Base-by-base conservation (phyloP, 768 basidiomycete genomes). In the Agaricus bisporus region DNA sequence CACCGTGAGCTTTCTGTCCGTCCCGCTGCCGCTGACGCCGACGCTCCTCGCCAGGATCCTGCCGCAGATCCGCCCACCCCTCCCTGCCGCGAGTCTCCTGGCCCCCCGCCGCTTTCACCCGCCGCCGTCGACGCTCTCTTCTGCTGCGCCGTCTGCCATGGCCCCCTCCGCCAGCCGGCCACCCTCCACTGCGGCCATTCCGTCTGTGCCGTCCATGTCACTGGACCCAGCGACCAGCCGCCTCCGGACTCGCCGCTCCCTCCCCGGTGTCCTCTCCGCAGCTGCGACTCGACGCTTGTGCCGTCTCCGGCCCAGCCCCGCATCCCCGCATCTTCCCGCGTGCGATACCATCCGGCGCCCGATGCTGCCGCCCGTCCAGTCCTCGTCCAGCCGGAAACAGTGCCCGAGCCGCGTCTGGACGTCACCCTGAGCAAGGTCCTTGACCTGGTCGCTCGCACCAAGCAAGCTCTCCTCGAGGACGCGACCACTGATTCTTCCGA, bases 171-270 rank as follows among this genome's bases (percentile, higher is more conserved):
- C 69, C 68, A 59, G 72, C 91, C 73, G 68, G 86, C 60, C 72
- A 93, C 73, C 0, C 82, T 95, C 38, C 78, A 73, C 60, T 97
- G 93, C 63, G 93, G 93, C 49, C 93, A 97, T 64, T 77, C 91
- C 18, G 58, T 95, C 57, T 97, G 92, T 61, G 66, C 80, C 0
- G 42, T 20, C n/a, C 88, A 90, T 63, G 57, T 59, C 15, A 59
- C 75, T 22, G 51, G 43, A 64, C 55, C 57, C 59, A 1, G 6
- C 48, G 36, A 15, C 6, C 1, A 36, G 20, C 18, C 12, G 2
- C 41, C 6, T 14, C 51, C 44, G 36, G 14, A 11, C 42, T 14
- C 15, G 7, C 22, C 43, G 14, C 43, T 39, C 22, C 51, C 6
- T 3, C 64, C 20, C 36, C 22, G 38, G 48, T 71, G 70, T 55